Base-by-base conservation (phyloP, 2,329 filamentous ascomycete species). In the Thelonectria rubi region DNA sequence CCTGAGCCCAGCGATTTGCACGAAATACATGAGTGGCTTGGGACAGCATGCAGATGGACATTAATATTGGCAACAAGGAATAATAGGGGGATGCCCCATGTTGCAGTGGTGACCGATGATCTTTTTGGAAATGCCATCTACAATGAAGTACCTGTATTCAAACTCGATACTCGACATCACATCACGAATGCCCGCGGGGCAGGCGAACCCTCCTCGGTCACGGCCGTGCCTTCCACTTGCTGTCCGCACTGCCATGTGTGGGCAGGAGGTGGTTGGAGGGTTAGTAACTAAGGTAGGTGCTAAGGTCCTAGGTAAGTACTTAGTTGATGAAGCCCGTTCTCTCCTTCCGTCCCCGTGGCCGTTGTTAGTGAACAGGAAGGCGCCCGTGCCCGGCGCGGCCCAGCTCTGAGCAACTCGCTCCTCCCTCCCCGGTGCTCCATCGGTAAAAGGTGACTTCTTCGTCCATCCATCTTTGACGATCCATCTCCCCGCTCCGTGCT, bases 241-340 rank as follows among this genome's bases (percentile, higher is more conserved):
- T 30, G 26, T 30, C 5, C 4, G 2, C 26, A 30, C 26, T 30
- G 26, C 26, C 26, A 30, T 30, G 26, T 30, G 26, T 8, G n/a
- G n/a, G n/a, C n/a, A n/a, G n/a, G n/a, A n/a, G n/a, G n/a, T n/a
- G n/a, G n/a, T n/a, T n/a, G n/a, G n/a, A n/a, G n/a, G n/a, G n/a
- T n/a, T n/a, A n/a, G n/a, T n/a, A n/a, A n/a, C n/a, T n/a, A n/a
- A n/a, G n/a, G n/a, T n/a, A n/a, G n/a, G n/a, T n/a, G n/a, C n/a
- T n/a, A n/a, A n/a, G n/a, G n/a, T n/a, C n/a, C n/a, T n/a, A 30
- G 26, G 7, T 63, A 65, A 49, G 64, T 70, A 58, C 65, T 65
- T 58, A 67, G 55, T 62, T 64, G 45, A 61, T 65, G 61, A 66
- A 63, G 63, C 59, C 48, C 43, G 34, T 15, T 15, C 15, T 37